Percentiles rank a stretch among this genome's conserved stretches.
Conservation (phyloP, 2,329 filamentous ascomycete genomes). For the Microsporum canis region DNA sequence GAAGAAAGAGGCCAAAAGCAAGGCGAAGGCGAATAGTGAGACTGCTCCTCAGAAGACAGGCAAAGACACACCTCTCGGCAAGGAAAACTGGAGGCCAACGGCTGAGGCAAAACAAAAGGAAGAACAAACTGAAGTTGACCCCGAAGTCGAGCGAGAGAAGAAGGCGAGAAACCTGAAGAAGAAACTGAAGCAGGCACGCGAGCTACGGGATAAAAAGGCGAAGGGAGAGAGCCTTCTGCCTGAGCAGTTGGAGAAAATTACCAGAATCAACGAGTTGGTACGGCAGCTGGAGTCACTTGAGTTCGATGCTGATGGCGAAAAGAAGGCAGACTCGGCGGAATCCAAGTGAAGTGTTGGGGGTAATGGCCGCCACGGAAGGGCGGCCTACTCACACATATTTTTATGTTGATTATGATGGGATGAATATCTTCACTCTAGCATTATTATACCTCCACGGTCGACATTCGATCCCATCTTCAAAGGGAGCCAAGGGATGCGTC, state of each 20-base stretch:
- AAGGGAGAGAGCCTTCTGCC: slow-evolving; percentile 71
- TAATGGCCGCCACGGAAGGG: background rate
- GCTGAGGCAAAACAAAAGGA: slow-evolving; percentile 17
- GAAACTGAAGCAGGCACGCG: slow-evolving; percentile 86
- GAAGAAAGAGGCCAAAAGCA: slow-evolving; percentile 54
- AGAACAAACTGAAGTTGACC: slow-evolving; percentile 39
- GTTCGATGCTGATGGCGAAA: slow-evolving; percentile 67
- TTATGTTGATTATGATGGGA: background rate
- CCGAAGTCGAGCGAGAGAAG: slow-evolving; percentile 74
- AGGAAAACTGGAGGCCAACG: slow-evolving; percentile 25
- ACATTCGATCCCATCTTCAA: background rate
- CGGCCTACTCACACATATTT: background rate
- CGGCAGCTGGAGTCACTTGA: slow-evolving; percentile 76
- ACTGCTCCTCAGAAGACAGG: slow-evolving; percentile 23
- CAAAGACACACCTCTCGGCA: slow-evolving; percentile 17
- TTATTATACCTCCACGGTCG: background rate
- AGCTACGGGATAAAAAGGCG: slow-evolving; percentile 83
- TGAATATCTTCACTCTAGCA: background rate
- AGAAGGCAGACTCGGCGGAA: slow-evolving; percentile 27
- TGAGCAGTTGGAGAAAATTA: slow-evolving; percentile 94
- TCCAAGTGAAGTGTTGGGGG: background rate
- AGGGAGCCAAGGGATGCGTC: background rate
- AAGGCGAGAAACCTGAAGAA: slow-evolving; percentile 85
- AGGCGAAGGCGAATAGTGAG: slow-evolving; percentile 37
- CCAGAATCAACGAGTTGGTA: slow-evolving; percentile 89